Conservation (phyloP, 192 early-diverging fungal genomes). For the Coemansia guatemalensis region DNA sequence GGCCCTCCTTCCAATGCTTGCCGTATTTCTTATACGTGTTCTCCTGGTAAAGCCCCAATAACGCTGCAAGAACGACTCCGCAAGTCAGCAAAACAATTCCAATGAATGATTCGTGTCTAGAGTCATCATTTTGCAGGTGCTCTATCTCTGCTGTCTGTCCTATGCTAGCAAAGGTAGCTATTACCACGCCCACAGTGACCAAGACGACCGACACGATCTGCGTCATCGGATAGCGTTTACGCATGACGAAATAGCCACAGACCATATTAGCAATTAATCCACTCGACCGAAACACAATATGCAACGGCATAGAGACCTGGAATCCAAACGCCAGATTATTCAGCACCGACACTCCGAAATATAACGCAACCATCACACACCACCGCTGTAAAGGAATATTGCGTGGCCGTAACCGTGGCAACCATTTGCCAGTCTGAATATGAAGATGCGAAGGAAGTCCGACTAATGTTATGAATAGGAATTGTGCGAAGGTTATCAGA, state of each 20-base stretch:
- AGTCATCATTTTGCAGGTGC: not conserved
- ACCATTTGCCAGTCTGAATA: constrained; percentile 17
- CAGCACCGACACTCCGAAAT: constrained; percentile 74
- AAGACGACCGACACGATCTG: constrained; percentile 65
- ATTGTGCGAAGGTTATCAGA: constrained; percentile 83
- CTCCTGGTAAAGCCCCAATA: constrained; percentile 85
- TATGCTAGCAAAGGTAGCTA: constrained; percentile 59
- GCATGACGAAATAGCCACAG: constrained; percentile 64
- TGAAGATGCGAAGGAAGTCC: constrained; percentile 63
- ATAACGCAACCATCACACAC: constrained; percentile 74
- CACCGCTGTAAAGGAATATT: constrained; percentile 71
- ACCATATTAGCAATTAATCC: constrained; percentile 83
- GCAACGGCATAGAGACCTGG: constrained; percentile 81
- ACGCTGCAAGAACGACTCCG: constrained; percentile 73
- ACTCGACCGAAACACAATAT: constrained; percentile 88
- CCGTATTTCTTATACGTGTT: constrained; percentile 73
- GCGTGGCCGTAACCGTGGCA: constrained; percentile 58
- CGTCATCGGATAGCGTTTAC: constrained; percentile 58
- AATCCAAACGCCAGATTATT: constrained; percentile 83
- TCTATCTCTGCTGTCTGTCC: not conserved
- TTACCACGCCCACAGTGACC: constrained; percentile 75
- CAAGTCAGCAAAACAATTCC: constrained; percentile 70
- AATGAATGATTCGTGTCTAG: constrained; percentile 54
- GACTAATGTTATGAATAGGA: constrained; percentile 71
- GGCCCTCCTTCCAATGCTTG: constrained; percentile 81